Evolutionary conservation across 495 filamentous ascomycete species (phyloP).

Genomic region (Podospora comata): DNA sequence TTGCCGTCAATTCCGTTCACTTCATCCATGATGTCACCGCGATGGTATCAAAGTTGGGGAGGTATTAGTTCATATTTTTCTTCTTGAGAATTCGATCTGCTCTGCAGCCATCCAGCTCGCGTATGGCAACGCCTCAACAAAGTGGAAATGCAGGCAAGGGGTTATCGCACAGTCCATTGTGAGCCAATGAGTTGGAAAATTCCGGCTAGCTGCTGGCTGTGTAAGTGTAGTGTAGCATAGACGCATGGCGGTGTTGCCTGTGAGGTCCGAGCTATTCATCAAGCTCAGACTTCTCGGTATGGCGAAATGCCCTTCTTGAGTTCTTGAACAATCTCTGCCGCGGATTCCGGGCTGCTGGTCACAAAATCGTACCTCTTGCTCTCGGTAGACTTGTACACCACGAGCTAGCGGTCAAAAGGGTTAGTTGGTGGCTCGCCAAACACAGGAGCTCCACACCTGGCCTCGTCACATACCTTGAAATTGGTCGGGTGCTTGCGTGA

Average conservation of each 20-base stretch:
- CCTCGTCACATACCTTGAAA: slow-evolving; percentile 62
- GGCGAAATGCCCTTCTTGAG: slow-evolving; percentile 69
- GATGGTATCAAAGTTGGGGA: neutral
- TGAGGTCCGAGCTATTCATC: neutral
- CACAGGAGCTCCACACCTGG: neutral
- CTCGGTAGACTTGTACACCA: slow-evolving; percentile 78
- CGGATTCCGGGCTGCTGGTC: slow-evolving; percentile 71
- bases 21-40: neutral
- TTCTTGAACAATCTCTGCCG: slow-evolving; percentile 85
- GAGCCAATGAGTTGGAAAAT: neutral
- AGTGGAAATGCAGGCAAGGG: neutral
- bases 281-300: slow-evolving; percentile 41
- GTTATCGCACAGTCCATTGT: neutral
- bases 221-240: neutral
- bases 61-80: neutral
- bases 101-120: neutral
- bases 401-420: slow-evolving; percentile 44
- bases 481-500: slow-evolving; percentile 85
- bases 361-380: slow-evolving; percentile 98
- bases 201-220: neutral
- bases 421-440: slow-evolving; percentile 18
- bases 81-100: neutral
- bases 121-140: neutral
- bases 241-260: neutral
- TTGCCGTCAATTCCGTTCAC: neutral